Base-by-base conservation (phyloP, 1,284 basidiomycete species). In the Afroboletus lepidellus region DNA sequence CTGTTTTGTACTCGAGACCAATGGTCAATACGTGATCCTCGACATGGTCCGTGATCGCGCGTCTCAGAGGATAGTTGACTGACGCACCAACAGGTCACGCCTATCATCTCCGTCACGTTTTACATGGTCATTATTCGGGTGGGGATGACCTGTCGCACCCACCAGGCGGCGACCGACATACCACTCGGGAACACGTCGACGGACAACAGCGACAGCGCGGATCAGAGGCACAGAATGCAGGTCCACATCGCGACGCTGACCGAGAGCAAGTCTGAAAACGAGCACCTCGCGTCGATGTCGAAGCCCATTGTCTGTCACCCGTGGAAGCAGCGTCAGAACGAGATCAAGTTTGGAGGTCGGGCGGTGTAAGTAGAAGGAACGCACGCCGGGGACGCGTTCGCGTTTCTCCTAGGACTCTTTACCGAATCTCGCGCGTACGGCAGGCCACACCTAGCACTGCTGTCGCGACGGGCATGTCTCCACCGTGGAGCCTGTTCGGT, bases 51-150 rank as follows among this genome's bases (percentile, higher is more conserved):
- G 34, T 12, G 4, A 15, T 20, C 21, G 12, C 11, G 8, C 3
- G 7, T 44, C 30, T 2, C 18, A 15, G 24, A n/a, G 24, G 25
- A 12, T 4, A 5, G 13, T 27, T 3, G 18, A 11, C 33, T 45
- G 33, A 49, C 8, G 16, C 23, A 5, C 8, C 13, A 25, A 15
- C 8, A 50, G 48, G 21, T 30, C 27, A 37, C 27, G 25, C 25
- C 41, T 0, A 50, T 50, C 33, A 46, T 50, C 21, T 37, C 48
- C 9, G 45, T 49, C 48, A 29, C 41, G 20, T 49, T 29, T 44
- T 49, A 49, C 33, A 36, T 46, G 41, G 48, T 46, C 8, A 50
- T 46, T 8, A 46, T 37, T 20, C 41, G 48, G 16, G 41, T 49
- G 24, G 25, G 25, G 12, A 2, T 46, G 6, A 8, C 41, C 20